Base-by-base conservation (phyloP, 331 rosid genomes). In the Quercus tomentella region DNA sequence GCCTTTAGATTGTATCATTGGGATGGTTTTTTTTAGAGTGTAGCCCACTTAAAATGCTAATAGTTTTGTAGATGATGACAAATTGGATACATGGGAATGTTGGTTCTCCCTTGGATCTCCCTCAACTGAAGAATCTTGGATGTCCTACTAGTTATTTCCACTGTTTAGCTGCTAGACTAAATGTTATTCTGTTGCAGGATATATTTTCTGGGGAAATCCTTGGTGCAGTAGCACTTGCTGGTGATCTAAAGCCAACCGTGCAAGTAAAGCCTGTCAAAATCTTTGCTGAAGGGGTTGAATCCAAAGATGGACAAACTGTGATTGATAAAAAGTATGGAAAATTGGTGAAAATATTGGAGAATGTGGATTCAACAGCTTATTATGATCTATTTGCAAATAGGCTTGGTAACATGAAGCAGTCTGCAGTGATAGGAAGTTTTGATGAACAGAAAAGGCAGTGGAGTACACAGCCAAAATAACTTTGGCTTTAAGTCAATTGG, bases 191-290 rank as follows among this genome's bases (percentile, higher is more conserved):
- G 75, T 80, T 81, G 85, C 86, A 93, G 99, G 89, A 80, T 60
- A 90, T 81, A 71, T 95, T 95, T 84, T 82, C 88, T 75, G 92
- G 96, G 5, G 97, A 95, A 85, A 80, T 91, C 66, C 86, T 95
- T 17, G 99, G 99, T 31, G 90, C 92, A 0, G 88, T 89, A 56
- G 78, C 86, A 22, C 45, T 91, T 58, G 80, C 81, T 56, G 73
- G 89, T 18, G 82, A 73, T 7, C 56, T 95, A 45, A 54, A 76
- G 51, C 80, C 86, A 78, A 81, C 73, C 25, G 83, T 83, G 78
- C 83, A 87, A 84, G 33, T 79, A 12, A 85, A 87, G 70, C 78
- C 79, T 41, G 83, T 96, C 54, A 86, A 78, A 80, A 85, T 91
- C 5, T 80, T 83, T 52, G 96, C 92, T 5, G 55, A 82, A 45